These are phyloP conservation scores for Hansenula lynferdii DNA, from an alignment of 1,139 yeast species.

Conservation along the genomic window DNA sequence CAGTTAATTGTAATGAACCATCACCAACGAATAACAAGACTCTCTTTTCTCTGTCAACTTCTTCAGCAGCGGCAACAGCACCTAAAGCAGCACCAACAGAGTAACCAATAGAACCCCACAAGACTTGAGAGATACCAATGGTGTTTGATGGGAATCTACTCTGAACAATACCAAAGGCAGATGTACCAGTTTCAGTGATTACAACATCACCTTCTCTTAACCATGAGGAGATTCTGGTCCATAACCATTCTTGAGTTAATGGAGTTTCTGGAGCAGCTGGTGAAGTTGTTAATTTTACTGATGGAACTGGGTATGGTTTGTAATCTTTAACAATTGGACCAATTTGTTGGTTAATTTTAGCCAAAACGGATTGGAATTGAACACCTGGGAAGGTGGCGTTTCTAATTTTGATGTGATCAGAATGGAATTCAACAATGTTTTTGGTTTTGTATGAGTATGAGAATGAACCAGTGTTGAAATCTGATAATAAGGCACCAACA, in stretches of 20 bases:
- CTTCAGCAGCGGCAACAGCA: constrained; percentile 81
- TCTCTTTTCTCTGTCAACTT: constrained; percentile 62
- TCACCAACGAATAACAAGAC: constrained; percentile 84
- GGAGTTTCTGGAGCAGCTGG: constrained; percentile 30
- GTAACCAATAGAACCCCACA: constrained; percentile 91
- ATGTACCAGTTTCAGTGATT: constrained; percentile 85
- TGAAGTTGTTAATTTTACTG: constrained; percentile 29
- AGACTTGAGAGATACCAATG: constrained; percentile 78
- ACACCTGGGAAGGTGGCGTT: constrained; percentile 74
- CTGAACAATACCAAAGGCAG: constrained; percentile 82
- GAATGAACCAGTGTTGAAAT: constrained; percentile 88
- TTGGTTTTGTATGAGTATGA: constrained; percentile 76
- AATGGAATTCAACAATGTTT: constrained; percentile 83
- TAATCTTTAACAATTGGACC: constrained; percentile 35
- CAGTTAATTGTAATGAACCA: constrained; percentile 86
- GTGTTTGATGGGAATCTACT: constrained; percentile 72
- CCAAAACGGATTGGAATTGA: constrained; percentile 68
- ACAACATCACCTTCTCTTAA: constrained; percentile 76
- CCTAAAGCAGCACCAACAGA: constrained; percentile 84
- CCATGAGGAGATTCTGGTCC: constrained; percentile 75
- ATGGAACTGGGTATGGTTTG: constrained; percentile 44
- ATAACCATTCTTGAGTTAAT: constrained; percentile 73
- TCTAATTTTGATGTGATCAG: constrained; percentile 77
- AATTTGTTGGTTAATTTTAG: constrained; percentile 38
- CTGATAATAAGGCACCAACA: constrained; percentile 79